Conservation (phyloP, 2,329 filamentous ascomycete species). For the Aspergillus sp. region DNA sequence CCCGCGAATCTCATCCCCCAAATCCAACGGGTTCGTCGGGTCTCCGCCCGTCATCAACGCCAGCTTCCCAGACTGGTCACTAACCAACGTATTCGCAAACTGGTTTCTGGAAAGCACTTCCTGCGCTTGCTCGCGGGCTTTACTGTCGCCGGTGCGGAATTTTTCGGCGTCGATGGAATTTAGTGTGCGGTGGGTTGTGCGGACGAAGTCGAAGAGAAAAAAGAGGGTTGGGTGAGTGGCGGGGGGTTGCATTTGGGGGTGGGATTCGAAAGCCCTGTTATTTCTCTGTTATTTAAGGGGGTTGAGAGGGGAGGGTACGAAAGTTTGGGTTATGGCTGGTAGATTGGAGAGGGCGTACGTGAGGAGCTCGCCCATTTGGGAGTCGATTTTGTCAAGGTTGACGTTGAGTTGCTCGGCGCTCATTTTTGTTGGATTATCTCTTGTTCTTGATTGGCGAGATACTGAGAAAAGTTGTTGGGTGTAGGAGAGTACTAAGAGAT, state of each 20-base stretch:
- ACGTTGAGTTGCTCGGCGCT: conserved; percentile 5
- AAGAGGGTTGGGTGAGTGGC: conserved; percentile 23
- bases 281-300: background rate
- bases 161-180: conserved; percentile 18
- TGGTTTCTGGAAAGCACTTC: conserved; percentile 24
- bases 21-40: conserved; percentile 19
- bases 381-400: conserved; percentile 13
- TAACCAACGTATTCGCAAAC: conserved; percentile 21
- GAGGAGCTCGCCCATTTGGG: conserved; percentile 21
- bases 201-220: conserved; percentile 62
- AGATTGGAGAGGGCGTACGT: conserved; percentile 12
- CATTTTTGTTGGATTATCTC: conserved; percentile 8
- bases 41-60: conserved; percentile 24
- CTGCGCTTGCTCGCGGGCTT: conserved; percentile 7
- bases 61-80: conserved; percentile 22
- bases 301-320: background rate
- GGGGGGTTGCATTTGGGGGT: conserved; percentile 27
- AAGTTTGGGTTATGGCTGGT: background rate
- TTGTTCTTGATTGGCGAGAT: background rate
- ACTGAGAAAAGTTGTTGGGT: background rate
- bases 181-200: conserved; percentile 54
- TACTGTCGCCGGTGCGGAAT: conserved; percentile 16
- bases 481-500: no score
- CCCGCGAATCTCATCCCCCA: conserved; percentile 20
- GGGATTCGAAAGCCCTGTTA: conserved; percentile 23